A percentile compares a stretch with the other conserved stretches of the same genome.
phyloP scores from a whole-genome alignment of 352 stramenopile genomes.

The Blastocystis sp. region DNA sequence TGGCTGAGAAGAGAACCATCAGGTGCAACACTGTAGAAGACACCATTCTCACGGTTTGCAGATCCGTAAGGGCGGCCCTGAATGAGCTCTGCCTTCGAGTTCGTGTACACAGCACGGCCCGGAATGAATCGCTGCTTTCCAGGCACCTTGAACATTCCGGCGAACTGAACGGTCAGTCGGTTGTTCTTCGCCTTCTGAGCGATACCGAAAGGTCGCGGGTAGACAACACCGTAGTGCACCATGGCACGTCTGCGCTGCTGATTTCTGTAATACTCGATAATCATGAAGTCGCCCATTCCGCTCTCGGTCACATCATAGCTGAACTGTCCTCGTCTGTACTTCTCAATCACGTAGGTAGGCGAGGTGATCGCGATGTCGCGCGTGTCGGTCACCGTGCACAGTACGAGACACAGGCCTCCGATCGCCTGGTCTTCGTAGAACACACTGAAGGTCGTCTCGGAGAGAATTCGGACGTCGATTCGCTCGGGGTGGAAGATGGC shows the following conservation, averaged over 20 bases:
- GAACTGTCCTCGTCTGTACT: background rate
- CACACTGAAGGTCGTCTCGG: background rate
- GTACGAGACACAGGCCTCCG: background rate
- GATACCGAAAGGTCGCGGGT: slow-evolving; percentile 12
- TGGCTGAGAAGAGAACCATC: background rate
- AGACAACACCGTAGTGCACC: background rate
- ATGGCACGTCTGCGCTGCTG: background rate
- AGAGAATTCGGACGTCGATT: slow-evolving; percentile 9
- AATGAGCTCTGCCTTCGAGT: slow-evolving; percentile 36
- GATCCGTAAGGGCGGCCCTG: background rate
- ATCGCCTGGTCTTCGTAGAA: slow-evolving; percentile 27
- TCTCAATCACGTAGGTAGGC: background rate
- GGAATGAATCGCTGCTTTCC: background rate
- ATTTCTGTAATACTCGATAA: background rate
- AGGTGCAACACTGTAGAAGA: background rate
- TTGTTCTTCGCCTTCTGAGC: background rate
- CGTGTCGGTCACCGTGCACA: background rate
- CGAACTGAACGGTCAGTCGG: slow-evolving; percentile 6
- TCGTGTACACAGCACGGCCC: slow-evolving; percentile 23
- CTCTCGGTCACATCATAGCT: slow-evolving; percentile 2
- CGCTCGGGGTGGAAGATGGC: background rate
- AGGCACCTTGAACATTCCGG: slow-evolving; percentile 16
- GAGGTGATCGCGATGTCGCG: background rate
- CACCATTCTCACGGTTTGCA: background rate
- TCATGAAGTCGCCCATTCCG: slow-evolving; percentile 23